Percentiles rank a stretch among this genome's conserved stretches.
phyloP scores from a whole-genome alignment of 2,329 filamentous ascomycete species.

The Colletotrichum sp. region DNA sequence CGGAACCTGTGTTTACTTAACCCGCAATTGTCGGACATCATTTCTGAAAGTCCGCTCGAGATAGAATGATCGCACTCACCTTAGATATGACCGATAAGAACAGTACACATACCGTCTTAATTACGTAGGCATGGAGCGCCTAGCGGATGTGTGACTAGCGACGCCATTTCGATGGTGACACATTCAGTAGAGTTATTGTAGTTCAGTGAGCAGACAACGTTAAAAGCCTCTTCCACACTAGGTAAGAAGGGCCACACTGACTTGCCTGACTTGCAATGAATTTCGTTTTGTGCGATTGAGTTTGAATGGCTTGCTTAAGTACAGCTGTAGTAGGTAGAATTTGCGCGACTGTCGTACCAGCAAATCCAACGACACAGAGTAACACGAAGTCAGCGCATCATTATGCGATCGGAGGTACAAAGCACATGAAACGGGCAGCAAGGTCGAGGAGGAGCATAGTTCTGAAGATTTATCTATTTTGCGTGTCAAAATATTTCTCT shows the following conservation, averaged over 20 bases:
- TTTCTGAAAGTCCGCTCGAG: not conserved
- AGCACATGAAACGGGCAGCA: not conserved
- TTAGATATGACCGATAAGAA: not conserved
- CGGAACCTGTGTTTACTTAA: rapidly evolving
- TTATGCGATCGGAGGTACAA: not conserved
- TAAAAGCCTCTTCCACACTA: not conserved
- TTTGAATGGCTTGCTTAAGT: no score
- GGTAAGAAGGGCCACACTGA: not conserved
- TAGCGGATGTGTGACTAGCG: not conserved
- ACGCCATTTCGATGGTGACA: rapidly evolving
- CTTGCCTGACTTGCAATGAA: not conserved
- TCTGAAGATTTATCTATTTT: rapidly evolving
- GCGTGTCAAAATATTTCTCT: rapidly evolving
- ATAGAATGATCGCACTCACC: not conserved
- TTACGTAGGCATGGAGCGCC: not conserved
- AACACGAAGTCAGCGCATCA: not conserved
- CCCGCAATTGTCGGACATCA: not conserved
- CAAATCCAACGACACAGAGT: no score
- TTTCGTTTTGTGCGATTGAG: no score
- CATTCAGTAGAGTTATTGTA: not conserved
- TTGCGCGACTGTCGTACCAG: not conserved
- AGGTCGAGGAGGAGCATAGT: not conserved
- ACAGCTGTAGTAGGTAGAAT: not conserved
- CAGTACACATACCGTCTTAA: not conserved
- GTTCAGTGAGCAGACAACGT: not conserved